Evolutionary conservation across 2,329 filamentous ascomycete species (phyloP), one percentile per base, ranked within the genome.

Genomic region (Talaromyces verruculosus): DNA sequence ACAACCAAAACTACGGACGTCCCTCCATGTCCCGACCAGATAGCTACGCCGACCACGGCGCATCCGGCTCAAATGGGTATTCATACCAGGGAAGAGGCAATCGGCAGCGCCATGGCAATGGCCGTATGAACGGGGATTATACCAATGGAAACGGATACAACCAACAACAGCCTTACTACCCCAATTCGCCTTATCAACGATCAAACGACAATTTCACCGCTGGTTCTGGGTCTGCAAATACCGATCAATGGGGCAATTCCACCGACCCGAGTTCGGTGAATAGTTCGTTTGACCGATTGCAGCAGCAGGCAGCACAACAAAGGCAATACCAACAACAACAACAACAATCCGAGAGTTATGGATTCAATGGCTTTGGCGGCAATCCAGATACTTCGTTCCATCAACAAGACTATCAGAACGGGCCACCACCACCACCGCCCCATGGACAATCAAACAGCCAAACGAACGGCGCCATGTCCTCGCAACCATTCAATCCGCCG

Each of bases 231-330:
- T 88, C 88, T 11, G 89, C 88, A 71, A 89, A 69, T 63, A 82
- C 83, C 63, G 93, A 97, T 66, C 88, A 88, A 13, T 89, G 87
- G 74, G 89, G 88, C 65, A 93, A 95, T 77, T 89, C 89, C 69
- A 96, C 92, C 67, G 93, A 97, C 75, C 93, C 91, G 81, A 95
- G 91, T 80, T 97, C 93, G 74, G 91, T 97, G 75, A 96, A 96
- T 80, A 96, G 92, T 80, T 96, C 92, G 1, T 87, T 96, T 71
- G 92, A 97, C 75, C 89, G 92, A 68, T 82, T 88, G 28, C 81
- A 84, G 66, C 85, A 88, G 19, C 63, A 65, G 11, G 51, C 53
- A 6, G 51, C 33, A 61, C 76, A 77, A 57, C 68, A 78, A 71
- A 75, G 77, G 60, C 71, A 79, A 69, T 68, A 77, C 45, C 77